phyloP scores from a whole-genome alignment of 2,329 filamentous ascomycete genomes.

The Aspergillus fumigatiaffinis region DNA sequence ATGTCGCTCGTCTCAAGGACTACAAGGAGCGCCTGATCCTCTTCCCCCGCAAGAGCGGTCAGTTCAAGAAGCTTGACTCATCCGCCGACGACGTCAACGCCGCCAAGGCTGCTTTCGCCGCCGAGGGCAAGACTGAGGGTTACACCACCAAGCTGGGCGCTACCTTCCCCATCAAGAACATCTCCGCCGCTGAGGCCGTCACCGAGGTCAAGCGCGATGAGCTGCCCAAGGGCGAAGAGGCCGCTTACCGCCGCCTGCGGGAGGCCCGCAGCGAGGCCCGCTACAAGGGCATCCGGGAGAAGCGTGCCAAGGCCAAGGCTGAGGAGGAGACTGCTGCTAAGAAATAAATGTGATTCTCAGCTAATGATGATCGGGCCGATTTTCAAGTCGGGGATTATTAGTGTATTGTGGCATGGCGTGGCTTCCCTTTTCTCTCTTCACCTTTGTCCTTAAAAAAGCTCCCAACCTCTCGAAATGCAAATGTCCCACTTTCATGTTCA shows the following conservation, averaged over 20 bases:
- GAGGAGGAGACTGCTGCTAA: conserved; percentile 59
- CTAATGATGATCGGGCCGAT: conserved; percentile 40
- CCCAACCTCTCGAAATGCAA: conserved; percentile 37
- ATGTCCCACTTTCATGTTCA: conserved; percentile 27
- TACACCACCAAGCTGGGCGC: conserved; percentile 52
- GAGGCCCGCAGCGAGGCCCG: conserved; percentile 78
- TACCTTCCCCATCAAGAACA: conserved; percentile 69
- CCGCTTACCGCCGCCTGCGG: conserved; percentile 83
- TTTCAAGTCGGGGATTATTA: conserved; percentile 32
- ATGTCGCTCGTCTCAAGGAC: conserved; percentile 96
- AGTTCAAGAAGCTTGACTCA: conserved; percentile 89
- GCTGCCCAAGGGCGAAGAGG: conserved; percentile 73
- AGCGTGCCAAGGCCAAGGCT: conserved; percentile 82
- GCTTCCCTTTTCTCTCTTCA: conserved; percentile 30
- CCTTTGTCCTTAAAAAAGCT: conserved; percentile 35
- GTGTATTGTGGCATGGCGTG: conserved; percentile 36
- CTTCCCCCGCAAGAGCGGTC: conserved; percentile 92
- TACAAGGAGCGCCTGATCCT: conserved; percentile 96
- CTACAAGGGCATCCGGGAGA: conserved; percentile 79
- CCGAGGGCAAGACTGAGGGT: conserved; percentile 50
- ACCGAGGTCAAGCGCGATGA: conserved; percentile 78
- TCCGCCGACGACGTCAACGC: conserved; percentile 77
- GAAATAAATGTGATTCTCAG: conserved; percentile 44
- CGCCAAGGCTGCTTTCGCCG: conserved; percentile 54
- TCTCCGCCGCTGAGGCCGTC: conserved; percentile 55